Base-by-base conservation (phyloP, 257 asterid genomes). In the Solanum appendiculatum region DNA sequence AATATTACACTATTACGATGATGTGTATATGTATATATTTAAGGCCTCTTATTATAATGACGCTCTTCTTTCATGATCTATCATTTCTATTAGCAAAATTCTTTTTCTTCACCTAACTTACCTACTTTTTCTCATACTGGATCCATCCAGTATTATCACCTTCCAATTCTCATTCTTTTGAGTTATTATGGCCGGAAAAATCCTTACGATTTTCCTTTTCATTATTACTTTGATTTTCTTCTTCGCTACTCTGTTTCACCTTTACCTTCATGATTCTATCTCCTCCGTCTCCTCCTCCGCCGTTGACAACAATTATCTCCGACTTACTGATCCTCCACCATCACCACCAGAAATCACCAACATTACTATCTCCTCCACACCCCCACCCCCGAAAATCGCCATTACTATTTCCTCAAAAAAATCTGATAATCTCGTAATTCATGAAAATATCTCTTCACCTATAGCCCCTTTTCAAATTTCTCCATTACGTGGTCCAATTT, bases 241-340 rank as follows among this genome's bases (percentile, higher is more conserved):
- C 91, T 92, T 89, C 86, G 93, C 92, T 88, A 33, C 92, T 56
- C 72, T 95, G 85, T 90, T 91, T 92, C 93, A 93, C 93, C 92
- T 86, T 86, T 90, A 86, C 92, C 93, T 94, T 89, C 94, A 69
- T 33, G 51, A 82, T 84, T 68, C 77, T 25, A 63, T 68, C 39
- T 39, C 86, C 42, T n/a, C 5, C 1, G 44, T 58, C 5, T 20
- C 64, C 29, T 82, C 86, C 86, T 2, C 58, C 23, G 18, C 25
- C 34, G 39, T 90, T 87, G 78, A 86, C 89, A n/a, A 70, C 89
- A 29, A 70, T 78, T 54, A 77, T 42, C 72, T 88, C 77, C 16
- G 72, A 31, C 88, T 64, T 34, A 13, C 15, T 34, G 69, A 54
- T 78, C 84, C 48, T 58, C 31, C 81, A n/a, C 25, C 87, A 87